A percentile compares a stretch with the other conserved stretches of the same genome.
phyloP scores from a whole-genome alignment of 306 rosid genomes.

The Cucurbita moschata region DNA sequence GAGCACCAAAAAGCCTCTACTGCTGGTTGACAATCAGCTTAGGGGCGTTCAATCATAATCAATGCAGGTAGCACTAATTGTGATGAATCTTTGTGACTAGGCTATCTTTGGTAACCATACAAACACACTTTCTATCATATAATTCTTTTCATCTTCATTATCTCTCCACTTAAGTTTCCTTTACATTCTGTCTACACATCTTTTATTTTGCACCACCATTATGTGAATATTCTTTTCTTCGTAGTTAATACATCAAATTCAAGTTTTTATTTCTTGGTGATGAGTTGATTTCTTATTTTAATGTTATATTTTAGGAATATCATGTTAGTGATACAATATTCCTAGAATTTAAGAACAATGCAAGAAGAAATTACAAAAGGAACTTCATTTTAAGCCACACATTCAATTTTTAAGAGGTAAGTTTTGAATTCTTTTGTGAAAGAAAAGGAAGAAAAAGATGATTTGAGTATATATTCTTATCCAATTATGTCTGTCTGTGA shows the following conservation, averaged over 20 bases:
- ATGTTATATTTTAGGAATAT: not conserved
- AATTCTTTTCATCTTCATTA: not conserved
- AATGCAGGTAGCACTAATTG: too few species aligned
- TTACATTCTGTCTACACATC: not conserved
- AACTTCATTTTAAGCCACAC: not conserved
- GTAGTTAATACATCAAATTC: not conserved
- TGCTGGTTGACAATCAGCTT: too few species aligned
- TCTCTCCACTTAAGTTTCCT: not conserved
- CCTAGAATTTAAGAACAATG: not conserved
- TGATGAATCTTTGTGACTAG: too few species aligned
- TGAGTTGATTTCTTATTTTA: not conserved
- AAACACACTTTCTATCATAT: not conserved
- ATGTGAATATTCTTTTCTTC: not conserved
- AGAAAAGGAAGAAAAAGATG: not conserved
- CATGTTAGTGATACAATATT: not conserved
- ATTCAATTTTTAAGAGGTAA: not conserved
- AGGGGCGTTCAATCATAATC: too few species aligned
- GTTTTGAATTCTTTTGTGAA: not conserved
- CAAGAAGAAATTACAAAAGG: not conserved
- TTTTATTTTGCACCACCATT: not conserved
- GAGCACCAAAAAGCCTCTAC: too few species aligned
- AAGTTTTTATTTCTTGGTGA: not conserved
- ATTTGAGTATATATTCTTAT: conserved; percentile 3
- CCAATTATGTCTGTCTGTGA: not conserved
- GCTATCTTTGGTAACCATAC: not conserved